Evolutionary conservation across 306 rosid species (phyloP).

Genomic region (Gynostemma pentaphyllum): DNA sequence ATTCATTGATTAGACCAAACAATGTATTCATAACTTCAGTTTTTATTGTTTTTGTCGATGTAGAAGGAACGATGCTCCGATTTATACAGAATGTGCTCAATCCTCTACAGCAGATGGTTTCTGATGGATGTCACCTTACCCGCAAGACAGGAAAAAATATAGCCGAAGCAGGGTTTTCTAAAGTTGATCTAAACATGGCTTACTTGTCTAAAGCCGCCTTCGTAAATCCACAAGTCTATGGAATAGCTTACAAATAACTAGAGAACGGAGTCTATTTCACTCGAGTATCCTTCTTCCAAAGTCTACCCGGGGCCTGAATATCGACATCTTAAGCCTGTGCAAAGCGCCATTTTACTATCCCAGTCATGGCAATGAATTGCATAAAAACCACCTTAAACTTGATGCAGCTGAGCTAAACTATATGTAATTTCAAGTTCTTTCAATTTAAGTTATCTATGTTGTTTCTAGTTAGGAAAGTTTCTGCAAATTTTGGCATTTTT

Average conservation of each 20-base stretch:
- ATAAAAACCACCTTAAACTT: not conserved
- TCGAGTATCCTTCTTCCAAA: not conserved
- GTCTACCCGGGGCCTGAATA: not conserved
- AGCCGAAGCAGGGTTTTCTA: slow-evolving; percentile 54
- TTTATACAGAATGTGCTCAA: slow-evolving; percentile 50
- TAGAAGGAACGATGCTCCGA: slow-evolving; percentile 59
- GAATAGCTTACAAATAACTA: slow-evolving; percentile 47
- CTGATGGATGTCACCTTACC: slow-evolving; percentile 75
- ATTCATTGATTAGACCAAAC: slow-evolving; percentile 8
- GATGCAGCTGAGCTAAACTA: not conserved
- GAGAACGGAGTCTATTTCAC: not conserved
- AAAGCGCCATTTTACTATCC: not conserved
- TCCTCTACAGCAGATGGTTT: slow-evolving; percentile 56
- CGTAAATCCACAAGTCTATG: slow-evolving; percentile 57
- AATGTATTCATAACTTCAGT: not conserved
- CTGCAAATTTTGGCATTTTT: not conserved
- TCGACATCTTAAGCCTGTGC: not conserved
- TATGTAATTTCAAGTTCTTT: not conserved
- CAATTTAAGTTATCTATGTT: not conserved
- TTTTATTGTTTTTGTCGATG: slow-evolving; percentile 1
- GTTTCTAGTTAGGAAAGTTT: not conserved
- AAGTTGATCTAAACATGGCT: slow-evolving; percentile 35
- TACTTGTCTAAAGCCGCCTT: slow-evolving; percentile 35
- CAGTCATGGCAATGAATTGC: not conserved
- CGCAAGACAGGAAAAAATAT: slow-evolving; percentile 48